phyloP scores from a whole-genome alignment of 495 filamentous ascomycete genomes.

The Endocarpon pusillum region DNA sequence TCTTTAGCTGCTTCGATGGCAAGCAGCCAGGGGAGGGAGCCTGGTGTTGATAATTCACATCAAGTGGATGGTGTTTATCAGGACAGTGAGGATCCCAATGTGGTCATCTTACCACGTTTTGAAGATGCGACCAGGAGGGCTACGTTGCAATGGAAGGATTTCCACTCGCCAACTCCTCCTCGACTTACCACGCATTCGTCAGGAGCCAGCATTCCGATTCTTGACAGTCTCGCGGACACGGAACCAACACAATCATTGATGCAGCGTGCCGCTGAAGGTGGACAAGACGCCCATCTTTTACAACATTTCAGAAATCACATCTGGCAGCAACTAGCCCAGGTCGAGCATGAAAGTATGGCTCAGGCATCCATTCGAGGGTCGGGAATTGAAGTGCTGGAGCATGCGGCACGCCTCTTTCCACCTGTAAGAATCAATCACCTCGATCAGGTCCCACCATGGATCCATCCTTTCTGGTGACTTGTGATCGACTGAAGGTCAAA shows the following conservation, averaged over 20 bases:
- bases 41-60: conserved; percentile 6
- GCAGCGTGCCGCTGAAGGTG: conserved; percentile 12
- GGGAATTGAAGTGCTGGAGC: conserved; percentile 30
- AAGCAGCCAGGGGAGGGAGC: conserved; percentile 8
- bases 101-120: conserved; percentile 30
- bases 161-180: not conserved
- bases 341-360: conserved; percentile 3
- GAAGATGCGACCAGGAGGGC: conserved; percentile 24
- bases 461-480: too few relatives aligned
- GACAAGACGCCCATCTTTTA: conserved; percentile 21
- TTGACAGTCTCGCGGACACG: too few relatives aligned
- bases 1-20: conserved; percentile 12
- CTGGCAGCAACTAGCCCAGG: conserved; percentile 21
- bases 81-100: conserved; percentile 22
- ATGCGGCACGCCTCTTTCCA: conserved; percentile 30
- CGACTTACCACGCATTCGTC: too few relatives aligned
- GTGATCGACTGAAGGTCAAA: conserved; percentile 1
- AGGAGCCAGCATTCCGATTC: too few relatives aligned
- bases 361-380: conserved; percentile 3
- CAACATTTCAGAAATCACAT: conserved; percentile 28
- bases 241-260: too few relatives aligned
- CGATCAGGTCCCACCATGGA: too few relatives aligned
- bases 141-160: not conserved
- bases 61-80: not conserved
- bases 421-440: conserved; percentile 28